A percentile compares a stretch with the other conserved stretches of the same genome.
These are phyloP conservation scores for Sarocladiaceae sp. DNA, from an alignment of 2,329 filamentous ascomycete species.

Conservation along the genomic window DNA sequence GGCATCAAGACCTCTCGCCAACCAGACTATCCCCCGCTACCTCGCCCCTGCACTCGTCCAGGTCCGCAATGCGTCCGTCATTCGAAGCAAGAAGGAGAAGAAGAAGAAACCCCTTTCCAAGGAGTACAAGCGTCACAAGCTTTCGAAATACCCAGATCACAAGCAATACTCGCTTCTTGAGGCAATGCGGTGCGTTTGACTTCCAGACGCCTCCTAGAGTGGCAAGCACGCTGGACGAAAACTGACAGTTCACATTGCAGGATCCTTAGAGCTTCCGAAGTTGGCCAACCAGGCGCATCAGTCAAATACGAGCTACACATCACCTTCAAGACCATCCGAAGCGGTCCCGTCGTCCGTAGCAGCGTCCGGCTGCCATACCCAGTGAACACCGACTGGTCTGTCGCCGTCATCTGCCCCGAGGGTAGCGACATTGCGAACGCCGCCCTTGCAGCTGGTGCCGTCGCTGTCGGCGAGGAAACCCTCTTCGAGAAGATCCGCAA, in stretches of 20 bases:
- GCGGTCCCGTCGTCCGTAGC: constrained; percentile 80
- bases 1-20: constrained; percentile 31
- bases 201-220: background rate
- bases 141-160: constrained; percentile 53
- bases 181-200: constrained; percentile 70
- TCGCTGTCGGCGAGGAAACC: constrained; percentile 76
- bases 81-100: constrained; percentile 41
- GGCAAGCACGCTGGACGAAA: background rate
- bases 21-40: constrained; percentile 40
- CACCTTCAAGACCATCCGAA: constrained; percentile 75
- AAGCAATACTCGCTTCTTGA: constrained; percentile 76
- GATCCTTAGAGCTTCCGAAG: constrained; percentile 87
- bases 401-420: constrained; percentile 88
- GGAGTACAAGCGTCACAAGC: constrained; percentile 57
- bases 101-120: constrained; percentile 59
- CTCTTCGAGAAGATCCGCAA: constrained; percentile 71
- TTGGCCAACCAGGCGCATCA: constrained; percentile 65
- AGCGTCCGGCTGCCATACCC: constrained; percentile 83
- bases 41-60: constrained; percentile 39
- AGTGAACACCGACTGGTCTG: constrained; percentile 79
- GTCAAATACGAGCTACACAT: constrained; percentile 87
- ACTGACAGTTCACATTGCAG: too few relatives aligned
- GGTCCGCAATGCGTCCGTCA: constrained; percentile 33
- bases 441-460: constrained; percentile 71
- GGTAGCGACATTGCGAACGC: constrained; percentile 67